These are phyloP conservation scores for Pisolithus microcarpus DNA, from an alignment of 768 basidiomycete species.

Conservation along the genomic window DNA sequence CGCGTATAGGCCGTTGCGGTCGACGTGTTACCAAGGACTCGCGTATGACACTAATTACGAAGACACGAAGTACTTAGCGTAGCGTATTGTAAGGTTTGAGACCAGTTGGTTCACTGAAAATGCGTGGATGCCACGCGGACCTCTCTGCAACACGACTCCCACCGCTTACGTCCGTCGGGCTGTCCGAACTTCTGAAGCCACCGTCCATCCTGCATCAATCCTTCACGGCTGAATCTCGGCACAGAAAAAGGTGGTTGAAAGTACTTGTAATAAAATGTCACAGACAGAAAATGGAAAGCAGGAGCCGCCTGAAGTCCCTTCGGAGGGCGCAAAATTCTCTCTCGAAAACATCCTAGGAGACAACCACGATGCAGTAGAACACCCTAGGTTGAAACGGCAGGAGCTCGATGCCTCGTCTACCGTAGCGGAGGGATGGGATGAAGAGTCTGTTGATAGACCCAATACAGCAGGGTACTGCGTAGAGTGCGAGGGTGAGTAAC, in stretches of 20 bases:
- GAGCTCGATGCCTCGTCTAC: conserved; percentile 29
- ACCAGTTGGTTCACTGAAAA: too few species aligned
- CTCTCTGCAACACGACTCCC: too few species aligned
- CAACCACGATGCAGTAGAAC: conserved; percentile 56
- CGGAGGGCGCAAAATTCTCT: conserved; percentile 36
- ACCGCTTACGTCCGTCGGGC: too few species aligned
- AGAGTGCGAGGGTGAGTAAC: conserved; percentile 73
- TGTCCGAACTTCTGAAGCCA: too few species aligned
- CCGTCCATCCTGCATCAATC: too few species aligned
- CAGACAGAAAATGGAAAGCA: not conserved
- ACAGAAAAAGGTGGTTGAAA: not conserved
- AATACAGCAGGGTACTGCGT: conserved; percentile 63
- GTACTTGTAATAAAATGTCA: not conserved
- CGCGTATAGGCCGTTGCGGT: too few species aligned
- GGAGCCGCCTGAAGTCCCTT: not conserved
- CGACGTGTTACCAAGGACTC: too few species aligned
- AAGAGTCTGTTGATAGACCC: conserved; percentile 43
- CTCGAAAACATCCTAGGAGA: conserved; percentile 64
- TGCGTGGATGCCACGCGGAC: too few species aligned
- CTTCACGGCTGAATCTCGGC: too few species aligned
- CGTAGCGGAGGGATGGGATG: conserved; percentile 56
- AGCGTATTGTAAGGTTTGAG: too few species aligned
- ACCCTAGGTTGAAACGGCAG: conserved; percentile 32
- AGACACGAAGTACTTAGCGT: too few species aligned
- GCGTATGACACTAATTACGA: too few species aligned